Percentiles rank a stretch among this genome's conserved stretches.
These are phyloP conservation scores for Corrigiola litoralis DNA, from an alignment of 179 eudicot species.

Conservation along the genomic window DNA sequence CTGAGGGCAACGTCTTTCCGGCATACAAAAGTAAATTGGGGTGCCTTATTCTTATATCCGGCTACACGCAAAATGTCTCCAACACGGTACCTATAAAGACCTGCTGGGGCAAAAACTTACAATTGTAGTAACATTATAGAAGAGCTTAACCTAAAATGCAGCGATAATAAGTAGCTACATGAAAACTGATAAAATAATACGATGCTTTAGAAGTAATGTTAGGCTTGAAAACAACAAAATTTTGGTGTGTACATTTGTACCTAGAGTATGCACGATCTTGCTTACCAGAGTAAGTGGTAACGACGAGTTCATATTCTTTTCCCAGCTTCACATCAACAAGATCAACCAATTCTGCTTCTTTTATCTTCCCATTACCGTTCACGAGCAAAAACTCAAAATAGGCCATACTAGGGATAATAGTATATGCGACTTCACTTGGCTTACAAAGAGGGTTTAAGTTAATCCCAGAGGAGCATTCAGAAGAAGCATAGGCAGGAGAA, in stretches of 20 bases:
- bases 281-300: conserved; percentile 51
- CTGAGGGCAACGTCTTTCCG: conserved; percentile 39
- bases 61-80: conserved; percentile 44
- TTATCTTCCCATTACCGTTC: conserved; percentile 15
- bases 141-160: too few species aligned
- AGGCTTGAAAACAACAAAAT: too few species aligned
- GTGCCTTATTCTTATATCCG: conserved; percentile 47
- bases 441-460: conserved; percentile 43
- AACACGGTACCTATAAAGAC: conserved; percentile 39
- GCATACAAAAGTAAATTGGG: conserved; percentile 37
- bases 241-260: too few species aligned
- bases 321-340: conserved; percentile 44
- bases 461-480: conserved; percentile 55
- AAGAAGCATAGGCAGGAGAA: conserved; percentile 67
- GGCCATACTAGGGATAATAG: conserved; percentile 41
- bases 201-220: too few species aligned
- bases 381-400: conserved; percentile 53
- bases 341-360: conserved; percentile 30
- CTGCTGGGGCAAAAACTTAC: conserved; percentile 14
- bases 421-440: conserved; percentile 43
- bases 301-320: conserved; percentile 45
- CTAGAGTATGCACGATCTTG: background rate
- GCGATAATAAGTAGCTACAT: too few species aligned
- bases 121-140: too few species aligned
- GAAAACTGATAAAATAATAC: too few species aligned